Evolutionary conservation across 805 yeast species (phyloP), one percentile per base, ranked within the genome.

Genomic region (Blastobotrys peoriensis): DNA sequence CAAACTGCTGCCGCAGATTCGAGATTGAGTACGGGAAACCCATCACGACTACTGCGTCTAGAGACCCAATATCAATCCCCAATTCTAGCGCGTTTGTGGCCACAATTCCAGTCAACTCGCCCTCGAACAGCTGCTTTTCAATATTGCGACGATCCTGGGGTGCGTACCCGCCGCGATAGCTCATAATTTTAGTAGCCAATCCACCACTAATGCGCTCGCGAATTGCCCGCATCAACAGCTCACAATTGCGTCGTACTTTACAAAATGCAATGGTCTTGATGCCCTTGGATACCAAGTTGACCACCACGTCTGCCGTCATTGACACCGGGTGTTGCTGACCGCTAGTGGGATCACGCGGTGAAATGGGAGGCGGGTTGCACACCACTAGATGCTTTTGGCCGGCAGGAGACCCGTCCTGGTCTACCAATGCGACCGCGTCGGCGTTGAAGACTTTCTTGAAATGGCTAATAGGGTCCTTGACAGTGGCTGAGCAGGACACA

Each of bases 61-160:
- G 68, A 10, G 83, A 85, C 40, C 98, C 95, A 49, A 93, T 83
- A 69, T 93, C 98, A 41, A 93, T 86, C 47, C 99, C 99, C 39
- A 93, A 73, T 59, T 93, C 99, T 46, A 93, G 67, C 0, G 99
- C 98, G 63, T 89, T 88, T 0, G 99, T 93, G 0, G 98, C 91
- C 3, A 93, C 78, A 21, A 94, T 85, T 0, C 96, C 97, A 47
- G 81, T 71, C 21, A 93, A 63, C 44, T 80, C 77, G 0, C 98
- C 97, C 50, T 75, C 76, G 60, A 93, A 93, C 96, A 93, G 86
- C 54, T 85, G 86, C 38, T 74, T 71, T 61, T 93, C 99, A 46
- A 93, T 91, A 44, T 78, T 74, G 52, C 98, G 74, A 52, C 99
- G 73, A 57, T 91, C 98, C 1, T 74, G 65, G 1, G 89, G 81